Evolutionary conservation across 2,329 filamentous ascomycete genomes (phyloP).

Genomic region (Botryotinia globosa): DNA sequence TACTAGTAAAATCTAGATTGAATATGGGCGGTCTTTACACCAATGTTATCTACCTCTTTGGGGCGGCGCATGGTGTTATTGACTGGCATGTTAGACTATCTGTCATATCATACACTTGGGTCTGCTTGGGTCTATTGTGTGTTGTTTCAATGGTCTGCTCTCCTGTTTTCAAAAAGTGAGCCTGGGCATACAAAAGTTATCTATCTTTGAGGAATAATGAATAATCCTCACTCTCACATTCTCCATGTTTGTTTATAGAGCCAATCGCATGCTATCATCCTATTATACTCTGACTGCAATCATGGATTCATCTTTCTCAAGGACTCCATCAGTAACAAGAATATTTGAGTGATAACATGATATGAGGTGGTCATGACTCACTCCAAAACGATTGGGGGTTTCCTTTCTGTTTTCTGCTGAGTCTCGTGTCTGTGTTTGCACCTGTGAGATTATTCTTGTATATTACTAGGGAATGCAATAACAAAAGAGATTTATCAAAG

Average conservation of each 20-base stretch:
- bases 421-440: not conserved
- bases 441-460: not conserved
- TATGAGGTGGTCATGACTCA: not conserved
- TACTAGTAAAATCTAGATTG: conserved; percentile 30
- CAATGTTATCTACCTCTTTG: conserved; percentile 20
- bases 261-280: not conserved
- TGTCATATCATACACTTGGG: conserved; percentile 12
- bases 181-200: conserved; percentile 20
- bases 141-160: not conserved
- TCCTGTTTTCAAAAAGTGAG: conserved; percentile 7
- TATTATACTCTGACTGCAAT: not conserved
- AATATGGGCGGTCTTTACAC: conserved; percentile 33
- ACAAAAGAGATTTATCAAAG: not conserved
- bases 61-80: conserved; percentile 16
- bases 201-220: conserved; percentile 11
- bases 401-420: not conserved
- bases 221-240: not conserved
- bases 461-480: not conserved
- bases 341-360: not conserved
- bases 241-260: not conserved
- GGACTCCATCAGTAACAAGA: not conserved
- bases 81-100: conserved; percentile 11
- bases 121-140: conserved; percentile 3
- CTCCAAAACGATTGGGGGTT: not conserved
- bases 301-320: not conserved